phyloP scores from a whole-genome alignment of 352 stramenopile species.

The Phytopythium cucurbitacearum region DNA sequence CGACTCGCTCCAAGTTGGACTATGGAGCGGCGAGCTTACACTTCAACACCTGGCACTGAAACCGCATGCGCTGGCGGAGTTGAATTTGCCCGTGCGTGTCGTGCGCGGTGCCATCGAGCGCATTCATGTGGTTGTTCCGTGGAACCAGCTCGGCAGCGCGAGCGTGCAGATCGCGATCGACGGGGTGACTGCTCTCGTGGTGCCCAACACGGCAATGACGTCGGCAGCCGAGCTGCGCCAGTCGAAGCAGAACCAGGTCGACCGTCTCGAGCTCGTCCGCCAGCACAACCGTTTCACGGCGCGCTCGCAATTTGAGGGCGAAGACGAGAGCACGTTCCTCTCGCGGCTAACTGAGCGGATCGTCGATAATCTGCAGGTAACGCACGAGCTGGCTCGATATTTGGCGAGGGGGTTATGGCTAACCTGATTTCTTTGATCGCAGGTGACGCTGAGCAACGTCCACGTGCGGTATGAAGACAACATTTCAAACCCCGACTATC shows the following conservation, averaged over 20 bases:
- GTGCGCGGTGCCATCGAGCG: constrained; percentile 51
- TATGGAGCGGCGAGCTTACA: constrained; percentile 82
- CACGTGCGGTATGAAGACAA: constrained; percentile 79
- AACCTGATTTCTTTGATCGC: no score
- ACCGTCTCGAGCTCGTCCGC: constrained; percentile 62
- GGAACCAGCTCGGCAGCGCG: constrained; percentile 75
- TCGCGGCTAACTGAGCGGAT: constrained; percentile 72
- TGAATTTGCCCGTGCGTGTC: constrained; percentile 68
- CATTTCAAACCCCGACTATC: constrained; percentile 48
- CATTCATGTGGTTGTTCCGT: constrained; percentile 79
- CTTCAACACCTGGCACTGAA: constrained; percentile 72
- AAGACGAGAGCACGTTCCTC: constrained; percentile 80
- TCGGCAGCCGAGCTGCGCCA: constrained; percentile 46
- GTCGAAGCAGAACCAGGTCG: constrained; percentile 53
- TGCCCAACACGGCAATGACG: constrained; percentile 54
- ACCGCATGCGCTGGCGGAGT: constrained; percentile 68
- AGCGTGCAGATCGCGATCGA: constrained; percentile 77
- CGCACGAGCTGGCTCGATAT: no score
- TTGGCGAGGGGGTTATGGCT: no score
- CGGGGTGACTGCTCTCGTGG: constrained; percentile 63
- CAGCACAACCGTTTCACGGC: constrained; percentile 63
- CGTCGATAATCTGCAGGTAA: constrained; percentile 63
- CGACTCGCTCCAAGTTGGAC: constrained; percentile 76
- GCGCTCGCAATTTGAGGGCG: constrained; percentile 24
- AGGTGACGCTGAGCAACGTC: constrained; percentile 60